Percentiles rank a stretch among this genome's conserved stretches.
These are phyloP conservation scores for Globisporangium sylvaticum DNA, from an alignment of 352 stramenopile species.

Conservation along the genomic window DNA sequence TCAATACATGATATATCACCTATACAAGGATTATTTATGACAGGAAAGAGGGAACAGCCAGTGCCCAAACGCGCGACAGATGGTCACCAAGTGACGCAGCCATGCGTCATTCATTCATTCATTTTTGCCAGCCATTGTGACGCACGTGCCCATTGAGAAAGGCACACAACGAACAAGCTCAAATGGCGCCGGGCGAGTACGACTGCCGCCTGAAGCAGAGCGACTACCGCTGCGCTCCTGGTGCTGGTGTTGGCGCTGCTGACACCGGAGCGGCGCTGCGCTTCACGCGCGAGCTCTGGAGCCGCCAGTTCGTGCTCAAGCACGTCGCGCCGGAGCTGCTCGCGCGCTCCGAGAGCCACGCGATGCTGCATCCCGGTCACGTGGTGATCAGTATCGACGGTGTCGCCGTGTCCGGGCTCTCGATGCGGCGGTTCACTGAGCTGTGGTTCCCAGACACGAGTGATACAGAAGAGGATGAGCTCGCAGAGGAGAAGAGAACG, in stretches of 20 bases:
- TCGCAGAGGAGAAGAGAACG: background rate
- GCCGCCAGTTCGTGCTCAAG: conserved; percentile 38
- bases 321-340: conserved; percentile 17
- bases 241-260: too few relatives aligned
- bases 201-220: conserved; percentile 19
- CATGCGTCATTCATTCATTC: background rate
- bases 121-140: background rate
- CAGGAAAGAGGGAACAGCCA: background rate
- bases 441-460: conserved; percentile 20
- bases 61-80: background rate
- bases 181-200: conserved; percentile 30
- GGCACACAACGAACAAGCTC: background rate
- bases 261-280: conserved; percentile 3
- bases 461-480: background rate
- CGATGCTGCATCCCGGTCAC: conserved; percentile 25
- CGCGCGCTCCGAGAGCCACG: conserved; percentile 15
- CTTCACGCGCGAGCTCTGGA: conserved; percentile 40
- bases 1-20: background rate
- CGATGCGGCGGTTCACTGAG: conserved; percentile 27
- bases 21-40: background rate
- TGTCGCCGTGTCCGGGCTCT: conserved; percentile 18
- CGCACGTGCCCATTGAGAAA: background rate
- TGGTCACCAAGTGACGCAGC: background rate
- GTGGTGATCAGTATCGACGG: conserved; percentile 31
- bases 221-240: conserved; percentile 7